These are phyloP conservation scores for Pseudopediastrum boryanum DNA, from an alignment of 139 green algal species.

Conservation along the genomic window DNA sequence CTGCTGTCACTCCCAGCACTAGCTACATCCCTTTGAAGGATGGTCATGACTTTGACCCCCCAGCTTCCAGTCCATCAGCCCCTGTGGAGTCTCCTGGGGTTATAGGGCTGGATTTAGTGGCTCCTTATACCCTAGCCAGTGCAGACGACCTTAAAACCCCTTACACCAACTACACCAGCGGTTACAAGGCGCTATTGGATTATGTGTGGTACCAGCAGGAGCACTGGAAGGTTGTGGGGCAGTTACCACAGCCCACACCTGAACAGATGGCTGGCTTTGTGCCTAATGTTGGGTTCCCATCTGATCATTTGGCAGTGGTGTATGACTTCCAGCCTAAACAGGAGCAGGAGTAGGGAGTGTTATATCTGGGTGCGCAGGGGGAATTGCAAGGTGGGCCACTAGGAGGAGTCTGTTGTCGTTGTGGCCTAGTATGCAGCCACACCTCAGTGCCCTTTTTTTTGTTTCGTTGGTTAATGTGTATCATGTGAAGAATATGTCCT, in stretches of 20 bases:
- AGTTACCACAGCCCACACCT: conserved; percentile 57
- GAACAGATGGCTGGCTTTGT: conserved; percentile 70
- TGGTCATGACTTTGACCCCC: conserved; percentile 43
- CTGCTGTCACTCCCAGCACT: conserved; percentile 35
- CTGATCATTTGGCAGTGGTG: conserved; percentile 84
- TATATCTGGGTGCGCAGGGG: too few species aligned
- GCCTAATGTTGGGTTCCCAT: conserved; percentile 76
- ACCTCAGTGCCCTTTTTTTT: too few species aligned
- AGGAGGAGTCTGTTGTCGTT: too few species aligned
- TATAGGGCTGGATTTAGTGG: conserved; percentile 55
- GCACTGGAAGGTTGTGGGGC: conserved; percentile 40
- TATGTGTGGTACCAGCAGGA: conserved; percentile 73
- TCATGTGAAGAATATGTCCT: too few species aligned
- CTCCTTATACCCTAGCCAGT: conserved; percentile 58
- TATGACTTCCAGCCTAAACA: too few species aligned
- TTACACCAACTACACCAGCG: conserved; percentile 88
- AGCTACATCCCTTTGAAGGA: conserved; percentile 21
- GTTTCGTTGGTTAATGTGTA: too few species aligned
- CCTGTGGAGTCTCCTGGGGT: conserved; percentile 12
- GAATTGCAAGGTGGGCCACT: too few species aligned
- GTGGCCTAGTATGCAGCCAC: too few species aligned
- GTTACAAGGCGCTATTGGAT: conserved; percentile 86
- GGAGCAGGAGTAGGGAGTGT: too few species aligned
- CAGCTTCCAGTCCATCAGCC: not conserved
- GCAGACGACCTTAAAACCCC: conserved; percentile 69